Percentiles rank a stretch among this genome's conserved stretches.
phyloP scores from a whole-genome alignment of 2,329 filamentous ascomycete genomes.

The Arthrobotrys sphaeroides region DNA sequence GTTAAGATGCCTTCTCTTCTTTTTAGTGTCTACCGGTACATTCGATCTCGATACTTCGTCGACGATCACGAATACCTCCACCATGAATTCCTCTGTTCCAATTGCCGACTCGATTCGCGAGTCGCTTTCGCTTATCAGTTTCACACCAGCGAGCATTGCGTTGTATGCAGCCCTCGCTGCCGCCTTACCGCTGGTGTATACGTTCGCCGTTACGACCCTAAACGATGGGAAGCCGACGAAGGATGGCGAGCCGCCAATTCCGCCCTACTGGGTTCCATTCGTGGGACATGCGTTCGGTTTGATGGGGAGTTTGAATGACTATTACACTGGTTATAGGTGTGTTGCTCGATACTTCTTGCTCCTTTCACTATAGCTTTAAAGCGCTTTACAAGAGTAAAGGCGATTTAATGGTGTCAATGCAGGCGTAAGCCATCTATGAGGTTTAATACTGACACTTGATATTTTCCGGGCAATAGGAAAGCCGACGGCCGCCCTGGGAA shows the following conservation, averaged over 20 bases:
- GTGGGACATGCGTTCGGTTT: conserved; percentile 30
- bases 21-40: neutral
- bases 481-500: conserved; percentile 6
- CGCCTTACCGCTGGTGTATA: conserved; percentile 29
- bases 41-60: neutral
- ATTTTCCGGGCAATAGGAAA: conserved; percentile 14
- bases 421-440: no score
- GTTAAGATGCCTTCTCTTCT: neutral
- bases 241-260: conserved; percentile 38
- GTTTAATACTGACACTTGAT: neutral
- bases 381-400: no score
- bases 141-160: conserved; percentile 26
- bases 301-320: conserved; percentile 10
- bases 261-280: conserved; percentile 44
- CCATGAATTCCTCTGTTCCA: conserved; percentile 40
- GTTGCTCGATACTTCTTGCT: no score
- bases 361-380: no score
- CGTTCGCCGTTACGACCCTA: conserved; percentile 18
- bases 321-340: conserved; percentile 18
- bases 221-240: conserved; percentile 47
- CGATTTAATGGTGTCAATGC: no score
- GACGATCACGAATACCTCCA: neutral
- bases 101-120: conserved; percentile 20
- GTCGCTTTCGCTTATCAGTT: conserved; percentile 24
- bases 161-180: conserved; percentile 37